A percentile compares a stretch with the other conserved stretches of the same genome.
Conservation (phyloP, 495 filamentous ascomycete species). For the Aspergillus wentii region DNA sequence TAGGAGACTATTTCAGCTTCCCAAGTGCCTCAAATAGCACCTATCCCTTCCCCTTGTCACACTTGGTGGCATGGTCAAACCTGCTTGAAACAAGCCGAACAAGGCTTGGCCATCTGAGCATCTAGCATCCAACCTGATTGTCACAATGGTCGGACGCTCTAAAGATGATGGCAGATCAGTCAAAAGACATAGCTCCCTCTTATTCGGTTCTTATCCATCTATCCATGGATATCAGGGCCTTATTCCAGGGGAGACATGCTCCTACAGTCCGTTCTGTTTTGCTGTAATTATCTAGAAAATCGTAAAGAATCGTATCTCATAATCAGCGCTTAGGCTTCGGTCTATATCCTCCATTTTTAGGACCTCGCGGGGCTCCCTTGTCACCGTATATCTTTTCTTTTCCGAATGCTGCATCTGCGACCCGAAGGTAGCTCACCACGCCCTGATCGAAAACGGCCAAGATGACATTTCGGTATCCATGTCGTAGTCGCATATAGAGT, state of each 20-base stretch:
- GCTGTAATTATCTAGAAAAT: too few relatives aligned
- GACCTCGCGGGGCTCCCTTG: slow-evolving; percentile 16
- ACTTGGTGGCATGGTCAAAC: too few relatives aligned
- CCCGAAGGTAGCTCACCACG: slow-evolving; percentile 77
- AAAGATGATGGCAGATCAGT: slow-evolving; percentile 70
- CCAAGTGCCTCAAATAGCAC: neutral
- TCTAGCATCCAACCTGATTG: slow-evolving; percentile 44
- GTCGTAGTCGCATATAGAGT: slow-evolving; percentile 68
- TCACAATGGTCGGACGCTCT: slow-evolving; percentile 64
- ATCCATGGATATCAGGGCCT: slow-evolving; percentile 20
- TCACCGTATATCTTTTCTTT: slow-evolving; percentile 64
- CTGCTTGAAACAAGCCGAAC: too few relatives aligned
- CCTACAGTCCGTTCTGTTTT: too few relatives aligned
- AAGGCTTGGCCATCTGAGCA: slow-evolving; percentile 49
- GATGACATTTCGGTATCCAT: slow-evolving; percentile 79
- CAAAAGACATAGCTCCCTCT: slow-evolving; percentile 12
- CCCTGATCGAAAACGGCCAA: slow-evolving; percentile 87
- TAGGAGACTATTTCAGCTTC: neutral
- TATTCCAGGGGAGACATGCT: slow-evolving; percentile 33
- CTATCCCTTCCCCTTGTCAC: too few relatives aligned
- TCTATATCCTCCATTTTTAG: slow-evolving; percentile 32
- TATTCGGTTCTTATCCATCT: slow-evolving; percentile 27
- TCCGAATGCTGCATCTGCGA: slow-evolving; percentile 75
- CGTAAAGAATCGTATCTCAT: too few relatives aligned
- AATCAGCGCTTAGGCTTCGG: slow-evolving; percentile 32